Evolutionary conservation across 225 moss, liverwort and hornwort genomes (phyloP).

Genomic region (Lunularia cruciata): DNA sequence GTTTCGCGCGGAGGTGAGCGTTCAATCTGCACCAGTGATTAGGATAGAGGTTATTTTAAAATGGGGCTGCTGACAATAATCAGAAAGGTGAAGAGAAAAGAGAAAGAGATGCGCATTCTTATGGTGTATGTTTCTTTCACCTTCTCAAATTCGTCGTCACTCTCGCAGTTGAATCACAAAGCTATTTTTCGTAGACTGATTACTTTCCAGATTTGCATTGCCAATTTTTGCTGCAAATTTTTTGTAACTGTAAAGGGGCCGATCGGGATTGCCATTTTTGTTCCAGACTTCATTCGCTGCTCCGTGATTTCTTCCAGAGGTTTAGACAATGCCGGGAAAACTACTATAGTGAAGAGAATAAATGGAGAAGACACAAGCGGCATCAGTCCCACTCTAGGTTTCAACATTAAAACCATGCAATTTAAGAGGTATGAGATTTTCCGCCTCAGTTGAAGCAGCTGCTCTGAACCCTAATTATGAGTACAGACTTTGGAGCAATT

Average conservation of each 20-base stretch:
- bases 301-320: conserved; percentile 43
- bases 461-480: not conserved
- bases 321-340: conserved; percentile 96
- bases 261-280: not conserved
- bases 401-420: conserved; percentile 98
- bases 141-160: not conserved
- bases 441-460: not conserved
- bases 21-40: too few species aligned
- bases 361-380: conserved; percentile 97
- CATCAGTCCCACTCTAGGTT: conserved; percentile 96
- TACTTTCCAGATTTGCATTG: not conserved
- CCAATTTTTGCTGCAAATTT: too few species aligned
- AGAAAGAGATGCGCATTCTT: conserved; percentile 99
- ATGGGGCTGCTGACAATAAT: conserved; percentile 96
- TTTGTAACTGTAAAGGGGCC: too few species aligned
- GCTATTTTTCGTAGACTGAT: not conserved
- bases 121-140: conserved; percentile 77
- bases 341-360: conserved; percentile 94
- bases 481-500: not conserved
- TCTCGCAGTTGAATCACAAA: not conserved
- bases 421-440: conserved; percentile 55
- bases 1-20: too few species aligned
- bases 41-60: too few species aligned
- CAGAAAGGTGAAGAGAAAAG: conserved; percentile 97
- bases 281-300: not conserved